These are phyloP conservation scores for Colletotrichum lindemuthianum DNA, from an alignment of 2,329 filamentous ascomycete species.

Conservation along the genomic window DNA sequence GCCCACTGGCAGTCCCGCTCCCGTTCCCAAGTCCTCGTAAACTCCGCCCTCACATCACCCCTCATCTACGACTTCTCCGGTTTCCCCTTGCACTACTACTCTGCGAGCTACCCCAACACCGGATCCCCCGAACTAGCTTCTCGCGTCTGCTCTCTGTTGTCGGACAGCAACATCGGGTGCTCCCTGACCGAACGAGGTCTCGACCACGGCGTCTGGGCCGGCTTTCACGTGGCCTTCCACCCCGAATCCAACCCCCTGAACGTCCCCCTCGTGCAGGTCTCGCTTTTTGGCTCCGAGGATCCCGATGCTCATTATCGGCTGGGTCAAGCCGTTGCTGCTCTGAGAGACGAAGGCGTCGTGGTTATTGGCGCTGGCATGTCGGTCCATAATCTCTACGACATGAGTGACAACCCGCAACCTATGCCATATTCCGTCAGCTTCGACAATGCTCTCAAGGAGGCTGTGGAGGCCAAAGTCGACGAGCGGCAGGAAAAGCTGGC, in stretches of 20 bases:
- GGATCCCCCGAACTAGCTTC: slow-evolving; percentile 69
- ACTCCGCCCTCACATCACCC: slow-evolving; percentile 70
- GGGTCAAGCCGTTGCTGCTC: slow-evolving; percentile 71
- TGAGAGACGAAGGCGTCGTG: slow-evolving; percentile 74
- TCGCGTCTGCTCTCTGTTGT: slow-evolving; percentile 66
- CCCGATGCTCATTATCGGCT: slow-evolving; percentile 73
- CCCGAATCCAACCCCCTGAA: slow-evolving; percentile 69
- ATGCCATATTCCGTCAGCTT: slow-evolving; percentile 71
- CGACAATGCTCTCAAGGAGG: slow-evolving; percentile 61
- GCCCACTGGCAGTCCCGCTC: slow-evolving; percentile 77
- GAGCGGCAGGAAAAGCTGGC: slow-evolving; percentile 53
- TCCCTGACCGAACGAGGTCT: slow-evolving; percentile 71
- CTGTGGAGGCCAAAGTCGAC: slow-evolving; percentile 52
- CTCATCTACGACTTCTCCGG: slow-evolving; percentile 81
- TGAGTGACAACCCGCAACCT: slow-evolving; percentile 52
- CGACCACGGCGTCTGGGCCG: slow-evolving; percentile 80
- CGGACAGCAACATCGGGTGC: slow-evolving; percentile 66
- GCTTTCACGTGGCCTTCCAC: slow-evolving; percentile 72
- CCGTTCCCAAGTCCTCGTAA: slow-evolving; percentile 68
- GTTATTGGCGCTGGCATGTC: slow-evolving; percentile 81
- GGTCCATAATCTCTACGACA: slow-evolving; percentile 74
- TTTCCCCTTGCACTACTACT: slow-evolving; percentile 76
- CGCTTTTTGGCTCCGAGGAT: slow-evolving; percentile 72
- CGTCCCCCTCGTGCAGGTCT: slow-evolving; percentile 78
- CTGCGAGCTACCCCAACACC: slow-evolving; percentile 71